Conservation (phyloP, 192 early-diverging fungal species). For the Funneliformis geosporum region DNA sequence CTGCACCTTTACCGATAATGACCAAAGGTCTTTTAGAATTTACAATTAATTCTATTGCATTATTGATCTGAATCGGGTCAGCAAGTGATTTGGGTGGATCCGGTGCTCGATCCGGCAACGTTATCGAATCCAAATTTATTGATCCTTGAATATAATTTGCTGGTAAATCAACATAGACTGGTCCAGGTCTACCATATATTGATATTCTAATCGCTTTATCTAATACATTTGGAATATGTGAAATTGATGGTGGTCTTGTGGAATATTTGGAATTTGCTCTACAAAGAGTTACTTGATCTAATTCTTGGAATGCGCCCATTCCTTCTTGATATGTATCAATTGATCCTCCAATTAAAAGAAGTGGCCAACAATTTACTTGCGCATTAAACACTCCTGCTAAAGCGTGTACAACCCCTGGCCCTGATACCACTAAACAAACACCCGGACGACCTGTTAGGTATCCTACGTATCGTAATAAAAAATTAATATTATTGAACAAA, state of each 20-base stretch:
- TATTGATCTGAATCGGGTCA: conserved; percentile 45
- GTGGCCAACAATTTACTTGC: conserved; percentile 69
- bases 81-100: conserved; percentile 47
- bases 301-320: conserved; percentile 74
- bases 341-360: conserved; percentile 69
- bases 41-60: conserved; percentile 48
- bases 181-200: conserved; percentile 61
- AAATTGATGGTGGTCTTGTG: conserved; percentile 49
- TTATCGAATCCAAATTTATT: conserved; percentile 7
- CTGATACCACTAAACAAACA: conserved; percentile 68
- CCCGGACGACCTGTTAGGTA: conserved; percentile 65
- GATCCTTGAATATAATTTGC: conserved; percentile 65
- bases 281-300: conserved; percentile 64
- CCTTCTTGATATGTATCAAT: conserved; percentile 53
- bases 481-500: conserved; percentile 19
- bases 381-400: conserved; percentile 71
- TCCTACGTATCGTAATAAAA: conserved; percentile 31
- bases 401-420: conserved; percentile 73
- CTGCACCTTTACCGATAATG: conserved; percentile 75
- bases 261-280: conserved; percentile 64
- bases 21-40: conserved; percentile 60
- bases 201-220: conserved; percentile 57
- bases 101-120: conserved; percentile 29
- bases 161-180: conserved; percentile 67
- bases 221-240: conserved; percentile 53